Evolutionary conservation across 2,329 filamentous ascomycete species (phyloP), one percentile per base, ranked within the genome.

Genomic region (Hymenoscyphus albidus): DNA sequence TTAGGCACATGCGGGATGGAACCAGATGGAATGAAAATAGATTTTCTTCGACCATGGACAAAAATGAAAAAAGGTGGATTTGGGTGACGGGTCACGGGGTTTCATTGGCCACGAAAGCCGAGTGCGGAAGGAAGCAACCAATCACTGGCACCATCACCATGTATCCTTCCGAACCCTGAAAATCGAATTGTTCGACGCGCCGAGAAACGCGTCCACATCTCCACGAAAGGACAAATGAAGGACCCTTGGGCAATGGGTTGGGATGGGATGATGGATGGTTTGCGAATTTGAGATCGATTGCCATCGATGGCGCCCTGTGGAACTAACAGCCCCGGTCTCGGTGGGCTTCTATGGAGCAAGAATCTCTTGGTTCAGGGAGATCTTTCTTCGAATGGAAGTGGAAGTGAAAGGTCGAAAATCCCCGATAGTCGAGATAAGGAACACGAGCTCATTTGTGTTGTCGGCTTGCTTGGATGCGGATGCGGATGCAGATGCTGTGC

Each of bases 341-440:
- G 18, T 54, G 48, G 48, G 22, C 48, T 22, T 54, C 48, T 54
- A 54, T 54, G 48, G 48, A 27, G 48, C 48, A 54, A 54, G 18
- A 51, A 22, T 51, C n/a, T 51, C 22, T 51, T 51, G 44, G 44
- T 1, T 12, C n/a, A 27, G 44, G 18, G 12, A 51, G 44, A 27
- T 51, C 44, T 35, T 35, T 10, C 7, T 51, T 51, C 44, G n/a
- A 22, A 51, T 51, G 18, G 44, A 51, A 12, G 44, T 22, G 35
- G 35, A 35, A 35, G 35, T 35, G 35, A 35, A 35, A 35, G 9
- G 44, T 22, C 44, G 18, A 51, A 54, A 54, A 54, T 27, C 48
- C 22, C 22, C 48, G 18, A 54, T 12, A 54, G 22, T 54, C 48
- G 18, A 54, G 48, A 54, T 54, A 27, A 54, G 48, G 48, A 54